Percentiles rank a stretch among this genome's conserved stretches.
phyloP scores from a whole-genome alignment of 805 yeast species.

The Clavispora asparagi region DNA sequence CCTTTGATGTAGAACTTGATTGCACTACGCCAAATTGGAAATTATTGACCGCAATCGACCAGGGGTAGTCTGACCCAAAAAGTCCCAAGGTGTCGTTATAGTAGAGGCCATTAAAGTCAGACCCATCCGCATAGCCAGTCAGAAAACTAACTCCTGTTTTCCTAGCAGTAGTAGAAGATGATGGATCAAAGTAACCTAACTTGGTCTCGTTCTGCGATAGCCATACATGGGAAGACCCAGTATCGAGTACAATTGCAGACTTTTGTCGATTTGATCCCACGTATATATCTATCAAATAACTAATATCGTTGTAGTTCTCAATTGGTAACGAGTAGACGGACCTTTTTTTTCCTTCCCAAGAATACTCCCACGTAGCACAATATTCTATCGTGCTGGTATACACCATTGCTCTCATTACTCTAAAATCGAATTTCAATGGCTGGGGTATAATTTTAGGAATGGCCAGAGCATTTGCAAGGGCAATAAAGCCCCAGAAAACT shows the following conservation, averaged over 20 bases:
- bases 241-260: conserved; percentile 30
- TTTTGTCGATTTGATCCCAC: conserved; percentile 12
- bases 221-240: conserved; percentile 42
- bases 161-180: conserved; percentile 2
- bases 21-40: conserved; percentile 10
- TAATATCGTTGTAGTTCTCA: conserved; percentile 4
- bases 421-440: conserved; percentile 9
- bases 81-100: conserved; percentile 8
- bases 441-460: not conserved
- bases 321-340: not conserved
- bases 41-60: not conserved
- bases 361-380: not conserved
- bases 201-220: conserved; percentile 7
- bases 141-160: conserved; percentile 5
- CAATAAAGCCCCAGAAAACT: not conserved
- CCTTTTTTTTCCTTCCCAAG: not conserved
- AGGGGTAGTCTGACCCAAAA: not conserved
- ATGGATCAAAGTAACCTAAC: not conserved
- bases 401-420: conserved; percentile 2
- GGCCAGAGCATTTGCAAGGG: not conserved
- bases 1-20: not conserved
- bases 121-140: conserved; percentile 6
- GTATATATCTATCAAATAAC: conserved; percentile 8
- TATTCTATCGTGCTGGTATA: conserved; percentile 1
- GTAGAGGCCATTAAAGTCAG: conserved; percentile 6